Percentiles rank a stretch among this genome's conserved stretches.
phyloP scores from a whole-genome alignment of 257 asterid species.

The Agastache rugosa region DNA sequence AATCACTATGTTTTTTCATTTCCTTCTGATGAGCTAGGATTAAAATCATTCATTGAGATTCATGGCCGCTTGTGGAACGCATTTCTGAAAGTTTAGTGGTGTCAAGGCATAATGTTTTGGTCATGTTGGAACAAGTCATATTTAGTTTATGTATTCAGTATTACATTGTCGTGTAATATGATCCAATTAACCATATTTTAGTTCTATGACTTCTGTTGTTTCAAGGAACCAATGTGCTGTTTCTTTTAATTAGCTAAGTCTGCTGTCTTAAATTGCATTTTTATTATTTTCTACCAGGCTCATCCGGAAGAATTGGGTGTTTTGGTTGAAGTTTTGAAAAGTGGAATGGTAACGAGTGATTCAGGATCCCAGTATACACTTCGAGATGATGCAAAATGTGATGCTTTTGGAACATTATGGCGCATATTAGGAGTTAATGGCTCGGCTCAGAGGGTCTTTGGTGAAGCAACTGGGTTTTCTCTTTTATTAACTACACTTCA shows the following conservation, averaged over 20 bases:
- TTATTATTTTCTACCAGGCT: constrained; percentile 52
- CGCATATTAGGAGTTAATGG: constrained; percentile 79
- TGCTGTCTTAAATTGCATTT: constrained; percentile 26
- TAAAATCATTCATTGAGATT: constrained; percentile 18
- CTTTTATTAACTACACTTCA: constrained; percentile 90
- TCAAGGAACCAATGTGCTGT: constrained; percentile 24
- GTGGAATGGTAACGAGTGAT: constrained; percentile 94
- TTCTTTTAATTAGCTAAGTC: constrained; percentile 17
- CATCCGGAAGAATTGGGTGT: constrained; percentile 95
- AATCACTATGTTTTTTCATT: background rate
- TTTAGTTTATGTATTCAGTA: constrained; percentile 22
- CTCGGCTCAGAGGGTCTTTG: constrained; percentile 96
- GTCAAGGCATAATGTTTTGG: background rate
- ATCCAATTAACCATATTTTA: constrained; percentile 18
- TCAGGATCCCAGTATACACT: constrained; percentile 83
- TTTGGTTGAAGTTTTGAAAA: constrained; percentile 84
- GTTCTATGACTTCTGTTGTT: constrained; percentile 29
- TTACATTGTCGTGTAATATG: background rate
- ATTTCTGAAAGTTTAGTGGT: constrained; percentile 26
- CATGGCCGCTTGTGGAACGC: background rate
- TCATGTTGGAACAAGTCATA: constrained; percentile 18
- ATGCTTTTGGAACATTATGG: constrained; percentile 93
- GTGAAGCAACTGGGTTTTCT: constrained; percentile 98
- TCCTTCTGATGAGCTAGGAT: constrained; percentile 14
- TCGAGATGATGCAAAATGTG: constrained; percentile 87